These are phyloP conservation scores for Fusarium avenaceum DNA, from an alignment of 2,329 filamentous ascomycete species.

Conservation along the genomic window DNA sequence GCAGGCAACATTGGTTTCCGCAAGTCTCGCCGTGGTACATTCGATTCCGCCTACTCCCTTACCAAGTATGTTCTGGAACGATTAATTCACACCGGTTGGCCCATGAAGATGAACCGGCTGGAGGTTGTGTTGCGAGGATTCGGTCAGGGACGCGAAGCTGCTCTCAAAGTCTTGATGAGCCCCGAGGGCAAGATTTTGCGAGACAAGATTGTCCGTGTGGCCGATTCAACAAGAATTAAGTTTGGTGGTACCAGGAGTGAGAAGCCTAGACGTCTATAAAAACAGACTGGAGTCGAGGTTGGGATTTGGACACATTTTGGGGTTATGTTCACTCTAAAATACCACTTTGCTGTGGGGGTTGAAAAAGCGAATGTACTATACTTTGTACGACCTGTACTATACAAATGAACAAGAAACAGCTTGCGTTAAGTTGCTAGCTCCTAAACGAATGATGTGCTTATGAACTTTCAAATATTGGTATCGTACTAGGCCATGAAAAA, in stretches of 20 bases:
- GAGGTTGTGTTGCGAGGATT: conserved; percentile 90
- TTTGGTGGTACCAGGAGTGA: conserved; percentile 93
- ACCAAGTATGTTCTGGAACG: conserved; percentile 85
- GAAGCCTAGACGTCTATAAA: conserved; percentile 82
- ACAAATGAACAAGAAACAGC: conserved; percentile 44
- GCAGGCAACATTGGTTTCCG: conserved; percentile 92
- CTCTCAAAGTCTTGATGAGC: conserved; percentile 89
- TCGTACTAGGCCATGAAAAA: conserved; percentile 44
- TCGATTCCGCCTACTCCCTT: conserved; percentile 94
- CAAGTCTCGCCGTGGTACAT: conserved; percentile 83
- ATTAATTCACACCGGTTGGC: conserved; percentile 84
- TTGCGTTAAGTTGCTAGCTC: conserved; percentile 35
- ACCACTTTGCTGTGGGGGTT: conserved; percentile 25
- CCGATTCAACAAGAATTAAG: conserved; percentile 90
- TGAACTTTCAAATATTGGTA: conserved; percentile 46
- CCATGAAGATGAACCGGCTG: conserved; percentile 79
- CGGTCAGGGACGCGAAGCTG: conserved; percentile 87
- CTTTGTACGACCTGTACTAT: conserved; percentile 53
- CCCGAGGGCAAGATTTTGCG: conserved; percentile 84
- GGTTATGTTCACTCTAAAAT: conserved; percentile 20
- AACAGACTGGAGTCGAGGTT: conserved; percentile 10
- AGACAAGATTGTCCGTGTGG: conserved; percentile 80
- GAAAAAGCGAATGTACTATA: conserved; percentile 54
- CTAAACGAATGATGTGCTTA: conserved; percentile 42
- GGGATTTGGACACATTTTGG: conserved; percentile 26